Evolutionary conservation across 371 early-diverging fungal genomes (phyloP).

Genomic region (Sporodiniella umbellata): DNA sequence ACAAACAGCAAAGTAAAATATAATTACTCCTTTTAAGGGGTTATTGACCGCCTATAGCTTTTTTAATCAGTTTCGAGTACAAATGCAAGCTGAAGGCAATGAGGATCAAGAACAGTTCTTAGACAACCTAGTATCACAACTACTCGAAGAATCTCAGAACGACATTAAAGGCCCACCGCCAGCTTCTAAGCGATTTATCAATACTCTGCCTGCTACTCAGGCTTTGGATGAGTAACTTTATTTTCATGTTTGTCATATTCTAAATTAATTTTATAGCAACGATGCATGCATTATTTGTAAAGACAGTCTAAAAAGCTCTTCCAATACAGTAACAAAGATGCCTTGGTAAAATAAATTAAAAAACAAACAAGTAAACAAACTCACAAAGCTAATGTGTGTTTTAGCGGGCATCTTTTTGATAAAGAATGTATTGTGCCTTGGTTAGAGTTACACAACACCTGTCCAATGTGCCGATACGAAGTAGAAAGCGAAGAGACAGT

Average conservation of each 20-base stretch:
- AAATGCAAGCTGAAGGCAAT: conserved; percentile 40
- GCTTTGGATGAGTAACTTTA: conserved; percentile 22
- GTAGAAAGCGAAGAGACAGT: conserved; percentile 48
- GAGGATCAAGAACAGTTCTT: conserved; percentile 42
- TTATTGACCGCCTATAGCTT: conserved; percentile 18
- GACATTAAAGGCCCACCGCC: conserved; percentile 52
- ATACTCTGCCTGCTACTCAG: conserved; percentile 24
- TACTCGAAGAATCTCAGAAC: conserved; percentile 47
- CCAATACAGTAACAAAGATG: conserved; percentile 37
- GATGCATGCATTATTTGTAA: conserved; percentile 53
- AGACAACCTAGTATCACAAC: conserved; percentile 44
- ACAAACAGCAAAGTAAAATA: conserved; percentile 33
- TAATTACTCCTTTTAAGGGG: not conserved
- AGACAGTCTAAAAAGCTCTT: conserved; percentile 31
- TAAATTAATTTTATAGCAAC: conserved; percentile 21
- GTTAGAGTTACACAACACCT: conserved; percentile 56
- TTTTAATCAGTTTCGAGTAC: conserved; percentile 33
- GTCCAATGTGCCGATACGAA: conserved; percentile 57
- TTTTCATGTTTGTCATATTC: not conserved
- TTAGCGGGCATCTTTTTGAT: conserved; percentile 57
- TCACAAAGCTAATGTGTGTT: not conserved
- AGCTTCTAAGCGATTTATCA: conserved; percentile 43
- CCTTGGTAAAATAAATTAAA: conserved; percentile 43
- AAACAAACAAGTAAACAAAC: not conserved
- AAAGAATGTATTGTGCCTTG: conserved; percentile 57